A percentile compares a stretch with the other conserved stretches of the same genome.
These are phyloP conservation scores for Linum usitatissimum DNA, from an alignment of 345 rosid genomes.

Conservation along the genomic window DNA sequence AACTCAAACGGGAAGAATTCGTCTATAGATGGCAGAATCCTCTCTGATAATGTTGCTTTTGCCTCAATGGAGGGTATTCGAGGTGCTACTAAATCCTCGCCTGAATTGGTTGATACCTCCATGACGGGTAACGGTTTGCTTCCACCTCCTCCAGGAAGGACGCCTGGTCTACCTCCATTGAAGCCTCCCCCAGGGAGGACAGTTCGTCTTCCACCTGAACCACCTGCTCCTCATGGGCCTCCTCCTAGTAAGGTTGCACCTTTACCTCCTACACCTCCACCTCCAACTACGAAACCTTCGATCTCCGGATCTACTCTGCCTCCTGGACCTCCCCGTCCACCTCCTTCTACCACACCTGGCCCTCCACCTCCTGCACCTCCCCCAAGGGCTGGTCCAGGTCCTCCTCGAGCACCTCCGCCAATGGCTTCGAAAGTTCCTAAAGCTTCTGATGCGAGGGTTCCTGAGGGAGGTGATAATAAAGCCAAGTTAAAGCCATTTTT, in stretches of 20 bases:
- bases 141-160: conserved; percentile 73
- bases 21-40: conserved; percentile 26
- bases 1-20: conserved; percentile 30
- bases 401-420: conserved; percentile 58
- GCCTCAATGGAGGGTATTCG: conserved; percentile 17
- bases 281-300: conserved; percentile 11
- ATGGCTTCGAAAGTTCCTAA: conserved; percentile 36
- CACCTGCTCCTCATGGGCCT: conserved; percentile 52
- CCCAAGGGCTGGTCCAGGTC: conserved; percentile 25
- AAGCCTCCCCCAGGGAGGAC: conserved; percentile 66
- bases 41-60: conserved; percentile 17
- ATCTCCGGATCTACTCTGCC: conserved; percentile 30
- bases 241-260: conserved; percentile 26
- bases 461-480: conserved; percentile 44
- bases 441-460: conserved; percentile 36
- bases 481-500: conserved; percentile 91
- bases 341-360: conserved; percentile 19
- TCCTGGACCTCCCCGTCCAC: conserved; percentile 35
- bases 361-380: conserved; percentile 35
- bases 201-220: conserved; percentile 68
- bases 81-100: conserved; percentile 20
- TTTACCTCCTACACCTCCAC: conserved; percentile 35
- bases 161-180: conserved; percentile 25
- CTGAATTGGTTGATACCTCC: conserved; percentile 24
- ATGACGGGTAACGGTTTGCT: conserved; percentile 16